These are phyloP conservation scores for Physcomitrellopsis africana DNA, from an alignment of 225 moss, liverwort and hornwort genomes.

Conservation along the genomic window DNA sequence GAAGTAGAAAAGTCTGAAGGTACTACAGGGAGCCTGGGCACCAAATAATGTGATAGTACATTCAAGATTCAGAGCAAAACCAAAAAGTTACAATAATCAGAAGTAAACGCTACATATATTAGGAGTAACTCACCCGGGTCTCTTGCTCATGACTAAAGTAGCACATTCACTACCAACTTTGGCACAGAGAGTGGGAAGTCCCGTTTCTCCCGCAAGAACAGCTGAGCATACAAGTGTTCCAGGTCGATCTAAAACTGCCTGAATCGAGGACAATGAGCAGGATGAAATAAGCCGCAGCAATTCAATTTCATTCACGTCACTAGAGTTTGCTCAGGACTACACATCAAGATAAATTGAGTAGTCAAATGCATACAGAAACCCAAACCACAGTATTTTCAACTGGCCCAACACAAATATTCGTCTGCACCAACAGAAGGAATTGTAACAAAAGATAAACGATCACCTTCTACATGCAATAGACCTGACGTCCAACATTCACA, in stretches of 20 bases:
- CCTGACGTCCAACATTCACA: not conserved
- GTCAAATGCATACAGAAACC: conserved; percentile 23
- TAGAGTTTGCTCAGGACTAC: not conserved
- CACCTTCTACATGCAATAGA: not conserved
- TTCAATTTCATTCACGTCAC: not conserved
- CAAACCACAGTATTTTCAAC: not conserved
- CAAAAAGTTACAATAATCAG: conserved; percentile 15
- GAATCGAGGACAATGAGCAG: conserved; percentile 27
- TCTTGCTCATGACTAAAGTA: conserved; percentile 63
- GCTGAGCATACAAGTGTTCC: conserved; percentile 54
- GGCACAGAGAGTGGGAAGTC: conserved; percentile 63
- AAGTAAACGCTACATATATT: conserved; percentile 1
- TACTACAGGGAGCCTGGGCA: not conserved
- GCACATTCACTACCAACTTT: conserved; percentile 73
- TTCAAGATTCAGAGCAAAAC: conserved; percentile 8
- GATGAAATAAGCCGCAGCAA: not conserved
- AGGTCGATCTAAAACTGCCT: conserved; percentile 70
- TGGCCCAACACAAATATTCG: not conserved
- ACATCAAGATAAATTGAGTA: not conserved
- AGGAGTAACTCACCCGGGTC: conserved; percentile 64
- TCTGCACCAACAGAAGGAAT: not conserved
- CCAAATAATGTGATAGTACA: conserved; percentile 6
- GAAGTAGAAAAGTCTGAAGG: not conserved
- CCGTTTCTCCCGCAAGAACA: conserved; percentile 54
- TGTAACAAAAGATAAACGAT: not conserved